phyloP scores from a whole-genome alignment of 2,329 filamentous ascomycete genomes.

The Fusarium annulatum region DNA sequence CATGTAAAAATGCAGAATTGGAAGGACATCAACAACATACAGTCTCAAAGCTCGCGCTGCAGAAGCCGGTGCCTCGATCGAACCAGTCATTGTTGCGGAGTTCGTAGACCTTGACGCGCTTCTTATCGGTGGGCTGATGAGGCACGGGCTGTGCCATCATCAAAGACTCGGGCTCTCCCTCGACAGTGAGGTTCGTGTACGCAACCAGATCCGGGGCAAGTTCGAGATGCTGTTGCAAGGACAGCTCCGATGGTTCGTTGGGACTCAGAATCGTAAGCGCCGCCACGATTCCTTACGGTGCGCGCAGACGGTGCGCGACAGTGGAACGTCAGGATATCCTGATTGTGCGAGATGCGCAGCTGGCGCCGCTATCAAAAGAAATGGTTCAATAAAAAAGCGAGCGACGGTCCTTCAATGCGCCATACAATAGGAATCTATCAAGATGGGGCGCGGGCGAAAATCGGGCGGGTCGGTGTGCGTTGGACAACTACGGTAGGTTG shows the following conservation, averaged over 20 bases:
- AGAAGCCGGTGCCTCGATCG: conserved; percentile 96
- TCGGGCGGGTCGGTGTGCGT: conserved; percentile 35
- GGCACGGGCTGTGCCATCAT: conserved; percentile 79
- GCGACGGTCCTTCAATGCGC: conserved; percentile 47
- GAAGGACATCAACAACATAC: conserved; percentile 63
- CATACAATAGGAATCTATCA: conserved; percentile 44
- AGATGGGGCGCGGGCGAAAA: conserved; percentile 28
- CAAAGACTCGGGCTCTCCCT: conserved; percentile 69
- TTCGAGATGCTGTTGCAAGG: conserved; percentile 70
- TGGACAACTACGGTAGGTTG: conserved; percentile 27
- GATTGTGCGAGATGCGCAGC: conserved; percentile 28
- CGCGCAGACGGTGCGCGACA: conserved; percentile 47
- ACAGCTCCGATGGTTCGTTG: conserved; percentile 64
- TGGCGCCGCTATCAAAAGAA: conserved; percentile 28
- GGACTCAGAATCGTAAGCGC: conserved; percentile 67
- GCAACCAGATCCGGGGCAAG: conserved; percentile 64
- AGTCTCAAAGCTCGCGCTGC: conserved; percentile 78
- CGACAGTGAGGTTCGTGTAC: conserved; percentile 60
- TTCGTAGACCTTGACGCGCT: conserved; percentile 98
- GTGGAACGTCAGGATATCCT: conserved; percentile 26
- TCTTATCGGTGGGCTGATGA: conserved; percentile 74
- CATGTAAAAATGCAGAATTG: conserved; percentile 4
- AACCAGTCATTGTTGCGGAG: conserved; percentile 99
- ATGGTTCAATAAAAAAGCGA: conserved; percentile 31
- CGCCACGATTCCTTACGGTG: conserved; percentile 60